A percentile compares a stretch with the other conserved stretches of the same genome.
Conservation (phyloP, 805 yeast genomes). For the Hanseniaspora guilliermondii region DNA sequence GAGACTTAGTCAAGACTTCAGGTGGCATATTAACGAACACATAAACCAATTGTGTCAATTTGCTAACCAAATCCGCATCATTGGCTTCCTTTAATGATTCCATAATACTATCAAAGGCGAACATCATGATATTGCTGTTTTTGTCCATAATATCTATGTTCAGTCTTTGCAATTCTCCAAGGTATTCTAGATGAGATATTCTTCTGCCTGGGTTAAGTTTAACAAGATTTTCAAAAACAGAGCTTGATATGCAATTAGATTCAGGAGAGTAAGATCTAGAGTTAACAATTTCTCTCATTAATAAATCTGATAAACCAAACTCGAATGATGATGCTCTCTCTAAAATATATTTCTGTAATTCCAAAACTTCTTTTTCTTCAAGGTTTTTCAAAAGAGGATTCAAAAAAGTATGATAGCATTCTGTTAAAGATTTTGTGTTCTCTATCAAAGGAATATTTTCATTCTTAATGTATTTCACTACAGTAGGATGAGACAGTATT, state of each 20-base stretch:
- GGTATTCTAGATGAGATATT: slow-evolving; percentile 2
- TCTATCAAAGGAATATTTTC: neutral
- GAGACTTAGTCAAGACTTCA: slow-evolving; percentile 8
- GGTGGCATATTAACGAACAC: slow-evolving; percentile 19
- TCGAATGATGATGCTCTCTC: neutral
- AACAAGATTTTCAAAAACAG: slow-evolving; percentile 4
- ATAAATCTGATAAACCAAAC: slow-evolving; percentile 16
- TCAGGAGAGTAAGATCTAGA: neutral
- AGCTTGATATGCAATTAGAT: neutral
- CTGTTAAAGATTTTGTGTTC: neutral
- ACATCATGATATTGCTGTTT: slow-evolving; percentile 21
- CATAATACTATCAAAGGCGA: slow-evolving; percentile 30
- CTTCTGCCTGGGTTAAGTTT: slow-evolving; percentile 12
- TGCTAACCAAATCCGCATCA: slow-evolving; percentile 23
- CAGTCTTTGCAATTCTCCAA: neutral
- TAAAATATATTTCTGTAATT: slow-evolving; percentile 1
- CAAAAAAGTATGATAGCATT: neutral
- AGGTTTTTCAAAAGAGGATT: neutral
- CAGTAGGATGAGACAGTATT: neutral
- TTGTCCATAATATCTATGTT: neutral
- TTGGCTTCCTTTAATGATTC: slow-evolving; percentile 29
- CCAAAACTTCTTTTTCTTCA: neutral
- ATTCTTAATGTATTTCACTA: neutral
- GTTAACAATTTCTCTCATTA: slow-evolving; percentile 16
- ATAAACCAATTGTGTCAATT: slow-evolving; percentile 21